Percentiles rank a stretch among this genome's conserved stretches.
These are phyloP conservation scores for Puccinia coronata DNA, from an alignment of 1,284 basidiomycete genomes.

Conservation along the genomic window DNA sequence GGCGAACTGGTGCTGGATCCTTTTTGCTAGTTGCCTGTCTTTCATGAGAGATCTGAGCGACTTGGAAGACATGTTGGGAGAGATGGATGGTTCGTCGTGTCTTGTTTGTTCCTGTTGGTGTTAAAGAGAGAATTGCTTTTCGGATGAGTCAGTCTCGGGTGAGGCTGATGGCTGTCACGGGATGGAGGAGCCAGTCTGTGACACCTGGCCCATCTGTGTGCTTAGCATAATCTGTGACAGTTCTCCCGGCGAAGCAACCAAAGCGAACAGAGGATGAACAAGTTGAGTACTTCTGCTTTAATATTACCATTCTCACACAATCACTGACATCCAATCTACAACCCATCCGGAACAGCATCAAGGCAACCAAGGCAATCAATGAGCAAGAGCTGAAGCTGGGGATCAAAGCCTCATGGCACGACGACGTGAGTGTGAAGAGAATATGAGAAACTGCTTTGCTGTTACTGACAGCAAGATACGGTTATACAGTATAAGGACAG, in stretches of 20 bases:
- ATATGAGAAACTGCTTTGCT: neutral
- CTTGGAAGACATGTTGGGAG: slow-evolving; percentile 36
- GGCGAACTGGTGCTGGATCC: slow-evolving; percentile 48
- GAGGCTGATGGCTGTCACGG: too few relatives aligned
- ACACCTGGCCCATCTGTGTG: neutral
- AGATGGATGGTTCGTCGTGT: neutral
- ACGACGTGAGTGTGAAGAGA: slow-evolving; percentile 30
- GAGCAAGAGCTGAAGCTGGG: slow-evolving; percentile 41
- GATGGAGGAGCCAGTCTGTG: neutral
- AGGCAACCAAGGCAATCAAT: slow-evolving; percentile 45
- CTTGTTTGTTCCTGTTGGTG: neutral
- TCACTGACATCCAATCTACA: neutral
- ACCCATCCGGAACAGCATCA: slow-evolving; percentile 22
- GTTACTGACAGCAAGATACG: neutral
- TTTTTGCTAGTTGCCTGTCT: slow-evolving; percentile 42
- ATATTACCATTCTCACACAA: neutral
- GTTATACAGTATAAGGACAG: slow-evolving; percentile 45
- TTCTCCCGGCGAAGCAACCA: neutral
- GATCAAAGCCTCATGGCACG: slow-evolving; percentile 46
- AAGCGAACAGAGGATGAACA: slow-evolving; percentile 6
- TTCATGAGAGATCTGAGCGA: slow-evolving; percentile 48
- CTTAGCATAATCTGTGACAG: neutral
- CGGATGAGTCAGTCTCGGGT: too few relatives aligned
- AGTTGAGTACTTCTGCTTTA: neutral
- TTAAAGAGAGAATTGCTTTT: too few relatives aligned